A percentile compares a stretch with the other conserved stretches of the same genome.
Evolutionary conservation across 768 basidiomycete genomes (phyloP).

Genomic region (Lactarius hatsudake): DNA sequence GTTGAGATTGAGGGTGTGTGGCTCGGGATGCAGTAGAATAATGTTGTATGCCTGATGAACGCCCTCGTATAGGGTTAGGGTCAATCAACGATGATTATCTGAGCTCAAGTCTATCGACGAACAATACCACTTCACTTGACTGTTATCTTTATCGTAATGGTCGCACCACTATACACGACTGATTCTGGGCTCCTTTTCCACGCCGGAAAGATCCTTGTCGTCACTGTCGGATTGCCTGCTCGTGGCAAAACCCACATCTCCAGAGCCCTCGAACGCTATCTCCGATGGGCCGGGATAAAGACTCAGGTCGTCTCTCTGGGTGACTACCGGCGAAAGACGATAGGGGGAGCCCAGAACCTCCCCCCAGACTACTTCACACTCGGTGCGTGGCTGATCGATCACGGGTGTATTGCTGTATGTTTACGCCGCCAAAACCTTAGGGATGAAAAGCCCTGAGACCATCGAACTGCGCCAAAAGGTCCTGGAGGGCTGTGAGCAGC

Average conservation of each 20-base stretch:
- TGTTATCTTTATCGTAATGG: constrained; percentile 48
- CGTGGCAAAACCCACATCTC: constrained; percentile 97
- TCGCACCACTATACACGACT: constrained; percentile 94
- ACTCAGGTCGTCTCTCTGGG: constrained; percentile 93
- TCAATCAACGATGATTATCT: background rate
- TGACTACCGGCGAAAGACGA: constrained; percentile 86
- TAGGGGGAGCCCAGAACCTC: constrained; percentile 84
- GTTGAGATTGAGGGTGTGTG: constrained; percentile 3
- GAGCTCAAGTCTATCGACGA: background rate
- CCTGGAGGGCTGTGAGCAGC: constrained; percentile 79
- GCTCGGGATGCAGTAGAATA: constrained; percentile 12
- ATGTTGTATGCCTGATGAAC: background rate
- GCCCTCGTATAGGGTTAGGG: constrained; percentile 23
- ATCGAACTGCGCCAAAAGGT: constrained; percentile 70
- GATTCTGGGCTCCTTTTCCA: constrained; percentile 83
- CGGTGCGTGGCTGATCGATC: constrained; percentile 44
- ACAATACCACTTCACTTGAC: background rate
- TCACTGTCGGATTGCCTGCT: constrained; percentile 91
- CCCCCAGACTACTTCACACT: constrained; percentile 91
- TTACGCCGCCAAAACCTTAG: constrained; percentile 33
- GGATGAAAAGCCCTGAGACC: constrained; percentile 80
- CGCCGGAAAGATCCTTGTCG: constrained; percentile 92
- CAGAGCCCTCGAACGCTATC: constrained; percentile 91
- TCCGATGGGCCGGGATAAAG: constrained; percentile 97
- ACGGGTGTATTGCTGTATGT: constrained; percentile 2